Evolutionary conservation across 1,139 yeast species (phyloP).

Genomic region (Scheffersomyces titani): DNA sequence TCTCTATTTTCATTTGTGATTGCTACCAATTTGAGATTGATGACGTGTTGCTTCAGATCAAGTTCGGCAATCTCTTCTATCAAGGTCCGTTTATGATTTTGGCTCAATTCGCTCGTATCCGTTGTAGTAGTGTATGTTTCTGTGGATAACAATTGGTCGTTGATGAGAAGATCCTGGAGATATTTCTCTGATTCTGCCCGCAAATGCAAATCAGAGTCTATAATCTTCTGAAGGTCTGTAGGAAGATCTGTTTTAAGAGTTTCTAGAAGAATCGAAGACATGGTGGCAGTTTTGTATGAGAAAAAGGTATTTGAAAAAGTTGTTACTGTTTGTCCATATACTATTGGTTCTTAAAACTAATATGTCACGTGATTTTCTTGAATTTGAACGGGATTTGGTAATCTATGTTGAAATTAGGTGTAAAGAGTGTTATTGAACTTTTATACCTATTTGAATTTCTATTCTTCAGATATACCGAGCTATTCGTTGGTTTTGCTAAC

Average conservation of each 20-base stretch:
- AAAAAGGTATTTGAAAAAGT: background rate
- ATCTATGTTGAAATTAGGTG: too few relatives aligned
- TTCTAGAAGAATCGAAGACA: conserved; percentile 22
- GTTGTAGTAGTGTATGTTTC: conserved; percentile 38
- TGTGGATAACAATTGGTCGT: conserved; percentile 44
- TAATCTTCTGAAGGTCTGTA: conserved; percentile 11
- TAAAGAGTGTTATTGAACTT: background rate
- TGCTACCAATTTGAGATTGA: conserved; percentile 31
- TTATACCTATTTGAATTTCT: too few relatives aligned
- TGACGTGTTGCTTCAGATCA: conserved; percentile 33
- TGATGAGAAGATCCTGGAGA: conserved; percentile 31
- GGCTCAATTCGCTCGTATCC: conserved; percentile 4
- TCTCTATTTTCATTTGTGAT: conserved; percentile 42
- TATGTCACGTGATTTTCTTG: background rate
- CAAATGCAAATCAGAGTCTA: conserved; percentile 12
- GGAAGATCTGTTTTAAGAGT: conserved; percentile 19
- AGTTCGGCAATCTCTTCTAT: conserved; percentile 51
- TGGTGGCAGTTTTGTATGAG: conserved; percentile 2
- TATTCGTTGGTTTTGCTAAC: too few relatives aligned
- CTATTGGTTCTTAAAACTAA: background rate
- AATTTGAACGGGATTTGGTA: background rate
- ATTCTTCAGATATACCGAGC: too few relatives aligned
- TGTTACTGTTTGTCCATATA: background rate
- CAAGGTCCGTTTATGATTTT: conserved; percentile 25
- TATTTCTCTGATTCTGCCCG: conserved; percentile 16